Evolutionary conservation across 202 grass and related monocot genomes (phyloP), one percentile per base, ranked within the genome.

Genomic region (Setaria italica): DNA sequence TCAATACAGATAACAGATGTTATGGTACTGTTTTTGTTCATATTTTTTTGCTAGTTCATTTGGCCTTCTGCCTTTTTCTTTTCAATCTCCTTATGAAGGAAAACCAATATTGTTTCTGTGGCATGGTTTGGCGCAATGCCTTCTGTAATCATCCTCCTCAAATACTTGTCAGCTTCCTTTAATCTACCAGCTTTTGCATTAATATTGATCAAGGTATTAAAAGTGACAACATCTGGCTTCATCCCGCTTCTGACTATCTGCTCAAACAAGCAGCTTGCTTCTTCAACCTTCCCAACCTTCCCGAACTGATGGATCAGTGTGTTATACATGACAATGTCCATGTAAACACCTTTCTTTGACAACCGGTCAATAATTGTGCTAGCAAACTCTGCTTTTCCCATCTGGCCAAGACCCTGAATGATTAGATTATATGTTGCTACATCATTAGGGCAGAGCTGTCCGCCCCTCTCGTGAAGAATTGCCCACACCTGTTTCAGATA

Each of bases 281-380:
- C 93, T 45, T 93, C 89, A 64, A 93, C 74, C 88, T 86, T 90
- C n/a, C 89, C 91, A 5, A 54, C 86, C 86, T 89, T 98, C 60
- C 95, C 93, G 37, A 98, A 84, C 69, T 92, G 91, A 92, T 95
- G 85, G 57, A 98, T 94, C 77, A 98, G 87, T 48, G 95, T 98
- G 76, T 95, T 98, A 82, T 92, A 98, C 95, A 98, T 98, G 21
- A 98, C 89, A 72, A 95, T 95, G 83, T 98, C 93, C 53, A 95
- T 90, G 82, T 95, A 91, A 68, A 94, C 89, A 65, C 95, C 93
- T 72, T 92, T 92, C 57, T 94, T 92, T 56, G 85, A 90, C 60
- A 98, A 89, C 63, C 87, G 83, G 77, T 89, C 81, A 71, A 94
- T 87, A 89, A 98, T 85, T 71, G 84, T 89, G 49, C 84, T 88